These are phyloP conservation scores for Aspergillus sp. DNA, from an alignment of 2,329 filamentous ascomycete genomes.

Conservation along the genomic window DNA sequence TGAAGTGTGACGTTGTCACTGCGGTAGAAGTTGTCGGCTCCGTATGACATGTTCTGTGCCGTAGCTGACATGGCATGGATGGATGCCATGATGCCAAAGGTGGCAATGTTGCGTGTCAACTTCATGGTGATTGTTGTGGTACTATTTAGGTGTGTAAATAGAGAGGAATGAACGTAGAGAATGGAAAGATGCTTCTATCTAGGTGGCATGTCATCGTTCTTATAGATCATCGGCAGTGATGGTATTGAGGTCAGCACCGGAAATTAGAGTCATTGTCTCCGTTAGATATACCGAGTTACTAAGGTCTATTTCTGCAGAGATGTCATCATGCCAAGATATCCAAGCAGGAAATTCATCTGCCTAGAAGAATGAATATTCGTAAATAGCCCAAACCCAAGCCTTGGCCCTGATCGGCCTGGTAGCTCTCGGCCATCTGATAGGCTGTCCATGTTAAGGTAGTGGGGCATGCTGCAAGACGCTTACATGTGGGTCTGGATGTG, in stretches of 20 bases:
- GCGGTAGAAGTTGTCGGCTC: conserved; percentile 20
- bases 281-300: background rate
- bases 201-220: background rate
- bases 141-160: background rate
- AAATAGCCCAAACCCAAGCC: no score
- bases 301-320: no score
- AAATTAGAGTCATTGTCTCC: background rate
- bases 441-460: background rate
- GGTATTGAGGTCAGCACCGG: background rate
- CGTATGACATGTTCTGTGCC: conserved; percentile 19
- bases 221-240: background rate
- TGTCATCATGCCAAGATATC: no score
- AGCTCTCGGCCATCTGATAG: no score
- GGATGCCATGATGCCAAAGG: conserved; percentile 6
- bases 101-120: background rate
- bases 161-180: background rate
- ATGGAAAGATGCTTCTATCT: background rate
- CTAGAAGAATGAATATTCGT: no score
- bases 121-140: conserved; percentile 7
- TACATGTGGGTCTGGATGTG: background rate
- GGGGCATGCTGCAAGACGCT: background rate
- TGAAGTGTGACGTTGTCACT: conserved; percentile 13
- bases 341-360: no score
- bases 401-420: no score
- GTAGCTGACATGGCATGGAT: conserved; percentile 1